Evolutionary conservation across 1,284 basidiomycete genomes (phyloP).

Genomic region (Moniliella sp.): DNA sequence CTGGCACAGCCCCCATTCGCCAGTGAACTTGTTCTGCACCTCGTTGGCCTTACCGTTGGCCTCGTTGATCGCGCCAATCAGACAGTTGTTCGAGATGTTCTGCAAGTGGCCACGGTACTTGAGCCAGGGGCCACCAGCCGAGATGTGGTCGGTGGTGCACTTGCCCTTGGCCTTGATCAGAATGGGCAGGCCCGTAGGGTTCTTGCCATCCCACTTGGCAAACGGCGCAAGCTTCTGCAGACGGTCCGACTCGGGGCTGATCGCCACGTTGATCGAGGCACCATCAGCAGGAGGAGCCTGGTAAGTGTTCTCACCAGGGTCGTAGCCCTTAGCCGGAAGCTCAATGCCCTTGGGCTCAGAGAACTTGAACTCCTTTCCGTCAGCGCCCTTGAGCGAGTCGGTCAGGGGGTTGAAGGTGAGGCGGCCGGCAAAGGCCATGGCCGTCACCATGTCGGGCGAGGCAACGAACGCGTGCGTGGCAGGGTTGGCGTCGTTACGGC

Average conservation of each 20-base stretch:
- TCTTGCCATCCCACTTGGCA: constrained; percentile 82
- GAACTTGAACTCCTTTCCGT: constrained; percentile 96
- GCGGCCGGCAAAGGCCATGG: constrained; percentile 78
- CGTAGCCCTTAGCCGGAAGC: constrained; percentile 86
- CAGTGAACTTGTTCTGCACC: constrained; percentile 72
- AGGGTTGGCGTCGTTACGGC: constrained; percentile 96
- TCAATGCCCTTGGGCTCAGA: constrained; percentile 67
- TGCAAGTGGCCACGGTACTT: constrained; percentile 96
- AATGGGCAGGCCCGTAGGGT: constrained; percentile 68
- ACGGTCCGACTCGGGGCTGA: constrained; percentile 71
- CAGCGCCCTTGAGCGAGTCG: constrained; percentile 63
- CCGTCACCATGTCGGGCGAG: constrained; percentile 90
- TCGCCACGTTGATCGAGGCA: constrained; percentile 59
- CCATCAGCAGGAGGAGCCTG: constrained; percentile 77
- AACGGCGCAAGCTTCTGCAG: constrained; percentile 83
- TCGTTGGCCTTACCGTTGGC: constrained; percentile 92
- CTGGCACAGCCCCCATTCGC: constrained; percentile 69
- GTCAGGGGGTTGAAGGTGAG: constrained; percentile 92
- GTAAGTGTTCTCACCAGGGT: constrained; percentile 90
- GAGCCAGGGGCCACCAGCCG: constrained; percentile 92
- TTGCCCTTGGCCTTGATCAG: constrained; percentile 98
- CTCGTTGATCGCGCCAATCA: constrained; percentile 80
- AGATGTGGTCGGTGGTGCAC: constrained; percentile 58
- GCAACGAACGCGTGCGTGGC: constrained; percentile 97
- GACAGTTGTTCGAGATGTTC: constrained; percentile 94